A percentile compares a stretch with the other conserved stretches of the same genome.
phyloP scores from a whole-genome alignment of 2,329 filamentous ascomycete genomes.

The Pseudocercospora vitis region DNA sequence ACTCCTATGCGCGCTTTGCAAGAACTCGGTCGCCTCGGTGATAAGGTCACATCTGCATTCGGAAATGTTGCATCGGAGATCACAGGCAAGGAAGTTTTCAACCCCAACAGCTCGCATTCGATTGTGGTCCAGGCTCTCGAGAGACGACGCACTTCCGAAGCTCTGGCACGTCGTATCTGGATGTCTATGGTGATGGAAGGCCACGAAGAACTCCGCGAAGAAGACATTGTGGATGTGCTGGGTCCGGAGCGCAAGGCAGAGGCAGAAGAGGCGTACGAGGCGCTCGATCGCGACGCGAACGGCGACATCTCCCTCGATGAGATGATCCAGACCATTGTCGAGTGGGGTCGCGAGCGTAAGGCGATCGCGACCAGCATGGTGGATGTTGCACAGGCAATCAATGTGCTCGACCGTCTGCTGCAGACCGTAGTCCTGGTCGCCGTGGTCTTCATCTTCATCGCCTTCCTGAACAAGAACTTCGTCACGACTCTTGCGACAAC shows the following conservation, averaged over 20 bases:
- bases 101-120: constrained; percentile 84
- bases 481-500: constrained; percentile 83
- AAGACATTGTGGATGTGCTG: constrained; percentile 86
- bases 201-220: constrained; percentile 71
- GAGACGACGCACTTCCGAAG: constrained; percentile 79
- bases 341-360: constrained; percentile 82
- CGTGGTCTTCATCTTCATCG: constrained; percentile 63
- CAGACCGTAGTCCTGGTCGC: constrained; percentile 78
- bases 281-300: constrained; percentile 83
- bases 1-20: constrained; percentile 79
- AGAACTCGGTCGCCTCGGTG: constrained; percentile 71
- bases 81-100: constrained; percentile 93
- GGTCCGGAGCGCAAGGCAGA: constrained; percentile 71
- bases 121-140: constrained; percentile 87
- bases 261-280: constrained; percentile 79
- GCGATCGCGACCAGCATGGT: constrained; percentile 91
- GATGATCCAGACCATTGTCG: constrained; percentile 84
- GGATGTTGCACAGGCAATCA: constrained; percentile 92
- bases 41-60: constrained; percentile 90
- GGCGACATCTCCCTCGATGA: constrained; percentile 94
- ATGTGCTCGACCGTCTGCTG: constrained; percentile 83
- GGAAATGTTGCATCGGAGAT: constrained; percentile 93
- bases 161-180: constrained; percentile 92
- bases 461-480: constrained; percentile 85
- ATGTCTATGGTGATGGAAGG: constrained; percentile 97